Base-by-base conservation (phyloP, 805 yeast genomes). In the Spencermartinsiella europaea region DNA sequence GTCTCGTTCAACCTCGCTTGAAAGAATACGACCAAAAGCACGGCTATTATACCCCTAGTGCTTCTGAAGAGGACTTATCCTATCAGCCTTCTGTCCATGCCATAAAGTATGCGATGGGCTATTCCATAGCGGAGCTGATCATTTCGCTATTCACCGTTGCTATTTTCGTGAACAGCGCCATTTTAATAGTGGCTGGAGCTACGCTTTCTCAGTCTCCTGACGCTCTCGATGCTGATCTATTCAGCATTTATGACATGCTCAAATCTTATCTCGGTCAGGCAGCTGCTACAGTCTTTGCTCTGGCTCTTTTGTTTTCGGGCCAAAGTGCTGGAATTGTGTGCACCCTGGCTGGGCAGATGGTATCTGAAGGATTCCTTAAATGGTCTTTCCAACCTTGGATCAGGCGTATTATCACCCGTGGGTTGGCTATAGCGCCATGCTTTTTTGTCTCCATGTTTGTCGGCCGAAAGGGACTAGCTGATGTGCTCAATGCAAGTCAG, bases 321-420 rank as follows among this genome's bases (percentile, higher is more conserved):
- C 91, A 89, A 60, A 83, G 93, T 58, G 96, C 96, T 2, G 96
- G 96, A 36, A 85, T 91, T 34, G 95, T 89, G 16, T 89, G 95
- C 61, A 90, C 96, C 0, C 74, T 90, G 58, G 90, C 96, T 1
- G 95, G 96, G 33, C 96, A 89, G 63, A 86, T 87, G 80, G 95
- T 89, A 5, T 80, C 87, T 58, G 96, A 89, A 63, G 97, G 97
- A 0, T 90, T 88, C 57, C 72, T 87, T 21, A 72, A 76, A 50
- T 85, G 95, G 85, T 70, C 84, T 4, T 74, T 88, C 50, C 79
- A 85, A 31, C 96, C 97, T 1, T 89, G 89, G 68, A 71, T 83
- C 1, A 76, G 95, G 46, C 74, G 96, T 50, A 69, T 89, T 37
- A 71, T 86, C 21, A 89, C 96, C 0, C 73, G 97, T 59, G 73